Evolutionary conservation across 768 basidiomycete species (phyloP).

Genomic region (Megacollybia marginata): DNA sequence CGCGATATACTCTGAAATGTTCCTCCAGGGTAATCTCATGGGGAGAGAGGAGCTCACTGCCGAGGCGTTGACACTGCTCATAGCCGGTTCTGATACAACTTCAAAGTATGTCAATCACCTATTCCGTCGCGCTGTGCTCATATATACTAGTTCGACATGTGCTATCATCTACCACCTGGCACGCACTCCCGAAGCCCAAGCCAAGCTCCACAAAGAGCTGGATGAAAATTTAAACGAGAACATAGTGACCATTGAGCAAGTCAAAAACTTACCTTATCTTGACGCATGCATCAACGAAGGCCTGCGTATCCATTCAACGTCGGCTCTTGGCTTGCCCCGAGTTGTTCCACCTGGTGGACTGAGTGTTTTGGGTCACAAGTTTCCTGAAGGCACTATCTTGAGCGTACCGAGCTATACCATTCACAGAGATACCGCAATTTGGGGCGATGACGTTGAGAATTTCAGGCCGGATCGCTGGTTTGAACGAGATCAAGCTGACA

Average conservation of each 20-base stretch:
- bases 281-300: constrained; percentile 86
- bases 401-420: constrained; percentile 81
- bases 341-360: constrained; percentile 70
- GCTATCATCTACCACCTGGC: constrained; percentile 86
- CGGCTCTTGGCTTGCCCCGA: constrained; percentile 77
- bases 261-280: constrained; percentile 72
- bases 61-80: constrained; percentile 79
- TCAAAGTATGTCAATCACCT: constrained; percentile 60
- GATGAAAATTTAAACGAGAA: constrained; percentile 41
- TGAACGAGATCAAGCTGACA: constrained; percentile 50
- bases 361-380: constrained; percentile 45
- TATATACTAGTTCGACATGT: constrained; percentile 65
- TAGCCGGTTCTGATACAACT: constrained; percentile 89
- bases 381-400: constrained; percentile 70
- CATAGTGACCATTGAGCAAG: constrained; percentile 48
- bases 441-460: constrained; percentile 72
- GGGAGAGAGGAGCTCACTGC: constrained; percentile 79
- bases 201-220: constrained; percentile 71
- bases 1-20: not conserved
- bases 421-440: constrained; percentile 61
- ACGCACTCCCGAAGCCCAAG: constrained; percentile 52
- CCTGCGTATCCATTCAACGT: constrained; percentile 79
- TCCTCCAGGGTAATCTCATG: constrained; percentile 63
- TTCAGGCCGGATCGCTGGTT: constrained; percentile 87
- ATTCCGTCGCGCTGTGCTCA: not conserved